These are phyloP conservation scores for Colletotrichum tropicicola DNA, from an alignment of 2,329 filamentous ascomycete genomes.

Conservation along the genomic window DNA sequence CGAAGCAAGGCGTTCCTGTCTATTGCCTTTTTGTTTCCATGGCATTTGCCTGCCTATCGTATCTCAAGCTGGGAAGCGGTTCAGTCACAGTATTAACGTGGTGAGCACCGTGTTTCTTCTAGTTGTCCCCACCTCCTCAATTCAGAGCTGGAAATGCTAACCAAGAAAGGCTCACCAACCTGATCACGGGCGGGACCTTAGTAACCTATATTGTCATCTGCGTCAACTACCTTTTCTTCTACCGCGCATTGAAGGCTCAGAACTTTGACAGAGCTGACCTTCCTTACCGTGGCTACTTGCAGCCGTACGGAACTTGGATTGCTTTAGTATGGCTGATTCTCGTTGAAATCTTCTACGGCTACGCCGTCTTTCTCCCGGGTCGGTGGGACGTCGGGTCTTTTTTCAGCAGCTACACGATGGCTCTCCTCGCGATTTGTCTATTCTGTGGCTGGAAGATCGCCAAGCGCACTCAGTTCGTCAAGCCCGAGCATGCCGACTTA, in stretches of 20 bases:
- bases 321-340: conserved; percentile 67
- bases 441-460: conserved; percentile 65
- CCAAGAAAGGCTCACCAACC: conserved; percentile 65
- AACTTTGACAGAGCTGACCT: conserved; percentile 62
- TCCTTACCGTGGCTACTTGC: conserved; percentile 73
- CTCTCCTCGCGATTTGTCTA: conserved; percentile 67
- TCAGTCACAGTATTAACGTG: conserved; percentile 75
- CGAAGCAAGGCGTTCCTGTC: conserved; percentile 41
- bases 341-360: conserved; percentile 68
- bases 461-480: conserved; percentile 64
- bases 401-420: conserved; percentile 69
- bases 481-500: conserved; percentile 64
- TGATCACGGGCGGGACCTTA: conserved; percentile 58
- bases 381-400: conserved; percentile 60
- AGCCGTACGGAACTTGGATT: conserved; percentile 67
- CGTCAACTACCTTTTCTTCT: conserved; percentile 71
- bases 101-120: conserved; percentile 16
- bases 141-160: too few relatives aligned
- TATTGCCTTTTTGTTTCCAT: conserved; percentile 18
- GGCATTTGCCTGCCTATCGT: background rate
- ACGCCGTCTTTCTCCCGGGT: conserved; percentile 65
- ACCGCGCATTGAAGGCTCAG: conserved; percentile 62
- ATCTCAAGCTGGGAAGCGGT: conserved; percentile 37
- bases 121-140: too few relatives aligned
- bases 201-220: conserved; percentile 10